A percentile compares a stretch with the other conserved stretches of the same genome.
Conservation (phyloP, 2,329 filamentous ascomycete species). For the Triangularia setosa region DNA sequence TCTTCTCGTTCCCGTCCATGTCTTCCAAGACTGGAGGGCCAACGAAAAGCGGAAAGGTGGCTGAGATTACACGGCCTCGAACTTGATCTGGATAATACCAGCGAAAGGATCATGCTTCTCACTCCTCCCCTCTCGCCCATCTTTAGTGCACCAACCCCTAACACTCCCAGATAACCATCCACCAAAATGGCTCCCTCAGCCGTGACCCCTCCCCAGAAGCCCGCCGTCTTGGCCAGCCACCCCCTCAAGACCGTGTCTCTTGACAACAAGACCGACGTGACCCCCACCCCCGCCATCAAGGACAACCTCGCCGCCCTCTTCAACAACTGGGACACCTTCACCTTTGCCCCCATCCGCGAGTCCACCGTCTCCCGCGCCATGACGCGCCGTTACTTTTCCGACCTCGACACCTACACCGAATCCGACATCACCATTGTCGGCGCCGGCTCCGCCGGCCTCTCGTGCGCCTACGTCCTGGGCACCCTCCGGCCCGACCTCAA, state of each 20-base stretch:
- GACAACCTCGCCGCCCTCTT: conserved; percentile 62
- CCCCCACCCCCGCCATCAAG: conserved; percentile 34
- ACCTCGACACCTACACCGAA: conserved; percentile 85
- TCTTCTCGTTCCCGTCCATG: not conserved
- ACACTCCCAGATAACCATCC: conserved; percentile 16
- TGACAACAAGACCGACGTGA: conserved; percentile 34
- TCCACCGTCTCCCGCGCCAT: conserved; percentile 89
- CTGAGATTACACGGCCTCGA: conserved; percentile 39
- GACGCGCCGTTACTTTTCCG: conserved; percentile 87
- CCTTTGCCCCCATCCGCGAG: conserved; percentile 84
- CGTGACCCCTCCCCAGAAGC: conserved; percentile 51
- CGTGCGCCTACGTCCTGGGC: conserved; percentile 77
- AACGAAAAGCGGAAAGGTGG: conserved; percentile 19
- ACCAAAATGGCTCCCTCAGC: conserved; percentile 71
- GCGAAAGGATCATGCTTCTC: conserved; percentile 95
- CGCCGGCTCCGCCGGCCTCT: conserved; percentile 83
- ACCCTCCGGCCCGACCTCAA: conserved; percentile 83
- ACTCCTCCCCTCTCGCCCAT: conserved; percentile 27
- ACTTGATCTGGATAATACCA: conserved; percentile 41
- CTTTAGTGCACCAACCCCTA: conserved; percentile 34
- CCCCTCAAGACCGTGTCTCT: conserved; percentile 38
- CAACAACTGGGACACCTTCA: conserved; percentile 76
- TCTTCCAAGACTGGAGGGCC: not conserved
- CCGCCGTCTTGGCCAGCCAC: conserved; percentile 44
- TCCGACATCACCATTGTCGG: conserved; percentile 92